phyloP scores from a whole-genome alignment of 257 asterid species.

The Ligustrum vulgare region DNA sequence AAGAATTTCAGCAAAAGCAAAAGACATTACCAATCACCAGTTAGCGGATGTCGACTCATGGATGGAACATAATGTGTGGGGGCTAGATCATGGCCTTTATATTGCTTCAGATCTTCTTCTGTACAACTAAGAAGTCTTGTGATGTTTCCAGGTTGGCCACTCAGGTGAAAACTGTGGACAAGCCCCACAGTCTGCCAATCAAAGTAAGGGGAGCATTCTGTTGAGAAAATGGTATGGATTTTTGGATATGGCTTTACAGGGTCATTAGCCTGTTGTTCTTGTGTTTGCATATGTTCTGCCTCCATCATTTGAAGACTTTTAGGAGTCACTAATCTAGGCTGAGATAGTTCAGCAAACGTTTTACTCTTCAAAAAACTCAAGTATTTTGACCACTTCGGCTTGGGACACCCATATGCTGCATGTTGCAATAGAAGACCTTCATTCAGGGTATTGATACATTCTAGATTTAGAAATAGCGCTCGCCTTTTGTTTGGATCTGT shows the following conservation, averaged over 20 bases:
- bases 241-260: conserved; percentile 67
- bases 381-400: conserved; percentile 92
- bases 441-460: conserved; percentile 81
- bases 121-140: conserved; percentile 92
- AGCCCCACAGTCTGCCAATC: conserved; percentile 99
- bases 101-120: conserved; percentile 81
- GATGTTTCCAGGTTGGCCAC: conserved; percentile 95
- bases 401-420: conserved; percentile 75
- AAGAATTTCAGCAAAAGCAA: conserved; percentile 21
- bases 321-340: conserved; percentile 62
- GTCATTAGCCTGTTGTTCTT: conserved; percentile 48
- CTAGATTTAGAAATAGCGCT: conserved; percentile 64
- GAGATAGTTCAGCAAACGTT: conserved; percentile 72
- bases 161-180: conserved; percentile 79
- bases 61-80: conserved; percentile 98
- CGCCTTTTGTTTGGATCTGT: conserved; percentile 63
- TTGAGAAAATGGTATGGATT: conserved; percentile 90
- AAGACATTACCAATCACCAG: conserved; percentile 83
- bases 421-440: conserved; percentile 88
- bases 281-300: conserved; percentile 21
- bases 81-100: conserved; percentile 87
- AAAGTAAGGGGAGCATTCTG: conserved; percentile 88
- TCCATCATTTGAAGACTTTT: conserved; percentile 70
- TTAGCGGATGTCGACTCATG: conserved; percentile 96
- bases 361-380: conserved; percentile 89